A percentile compares a stretch with the other conserved stretches of the same genome.
Evolutionary conservation across 169 alveolate species (phyloP).

Genomic region (Pseudocohnilembus persalinus): DNA sequence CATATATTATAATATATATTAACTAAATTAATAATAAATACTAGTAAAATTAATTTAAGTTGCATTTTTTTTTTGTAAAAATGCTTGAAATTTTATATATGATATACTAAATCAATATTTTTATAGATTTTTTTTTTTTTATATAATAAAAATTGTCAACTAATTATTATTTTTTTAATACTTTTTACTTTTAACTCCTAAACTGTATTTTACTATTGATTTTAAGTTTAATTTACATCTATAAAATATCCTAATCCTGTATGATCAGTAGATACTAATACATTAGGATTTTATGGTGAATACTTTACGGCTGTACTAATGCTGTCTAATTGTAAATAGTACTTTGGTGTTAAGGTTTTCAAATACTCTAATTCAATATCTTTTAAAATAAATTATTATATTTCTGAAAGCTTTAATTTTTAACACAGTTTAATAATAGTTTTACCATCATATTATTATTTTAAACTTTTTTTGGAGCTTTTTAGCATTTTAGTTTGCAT

Average conservation of each 20-base stretch:
- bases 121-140: too few relatives aligned
- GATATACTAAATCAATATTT: too few relatives aligned
- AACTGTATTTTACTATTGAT: background rate
- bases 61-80: too few relatives aligned
- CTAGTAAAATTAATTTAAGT: too few relatives aligned
- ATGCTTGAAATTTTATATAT: too few relatives aligned
- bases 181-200: background rate
- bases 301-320: background rate
- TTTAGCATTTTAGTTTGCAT: background rate
- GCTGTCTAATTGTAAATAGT: background rate
- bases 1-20: too few relatives aligned
- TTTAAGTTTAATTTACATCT: too few relatives aligned
- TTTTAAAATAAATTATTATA: too few relatives aligned
- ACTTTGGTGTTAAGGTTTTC: background rate
- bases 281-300: background rate
- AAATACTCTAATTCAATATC: background rate
- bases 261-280: background rate
- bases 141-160: background rate
- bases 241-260: background rate
- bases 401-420: background rate
- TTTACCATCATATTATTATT: background rate
- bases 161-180: too few relatives aligned
- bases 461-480: background rate
- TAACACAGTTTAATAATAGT: too few relatives aligned
- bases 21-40: too few relatives aligned